phyloP scores from a whole-genome alignment of 768 basidiomycete genomes.

The Sistotremastrum niveocremeum region DNA sequence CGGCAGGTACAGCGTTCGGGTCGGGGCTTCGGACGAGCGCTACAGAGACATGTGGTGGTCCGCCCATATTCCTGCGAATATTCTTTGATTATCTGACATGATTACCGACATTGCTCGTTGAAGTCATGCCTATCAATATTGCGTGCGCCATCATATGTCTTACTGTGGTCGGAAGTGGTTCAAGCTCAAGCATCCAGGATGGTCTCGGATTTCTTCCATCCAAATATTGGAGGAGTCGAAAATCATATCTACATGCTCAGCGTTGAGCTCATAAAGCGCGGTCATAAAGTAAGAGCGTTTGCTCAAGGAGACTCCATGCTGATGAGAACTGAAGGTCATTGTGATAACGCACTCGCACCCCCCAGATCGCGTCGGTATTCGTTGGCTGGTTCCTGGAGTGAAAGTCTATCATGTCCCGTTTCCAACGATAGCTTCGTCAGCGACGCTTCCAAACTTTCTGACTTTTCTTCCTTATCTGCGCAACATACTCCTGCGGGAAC shows the following conservation, averaged over 20 bases:
- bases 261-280: slow-evolving; percentile 63
- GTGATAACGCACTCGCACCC: slow-evolving; percentile 89
- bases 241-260: slow-evolving; percentile 91
- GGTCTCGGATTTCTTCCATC: slow-evolving; percentile 96
- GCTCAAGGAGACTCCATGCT: neutral
- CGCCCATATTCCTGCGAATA: too few species aligned
- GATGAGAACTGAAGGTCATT: slow-evolving; percentile 48
- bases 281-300: slow-evolving; percentile 56
- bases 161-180: too few species aligned
- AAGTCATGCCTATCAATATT: neutral
- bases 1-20: too few species aligned
- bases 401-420: slow-evolving; percentile 95
- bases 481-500: slow-evolving; percentile 76
- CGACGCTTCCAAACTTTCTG: slow-evolving; percentile 90
- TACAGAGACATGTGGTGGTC: too few species aligned
- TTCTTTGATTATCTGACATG: too few species aligned
- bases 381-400: slow-evolving; percentile 74
- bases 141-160: neutral
- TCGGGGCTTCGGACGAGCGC: too few species aligned
- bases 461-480: slow-evolving; percentile 86
- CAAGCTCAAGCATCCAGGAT: slow-evolving; percentile 38
- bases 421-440: slow-evolving; percentile 76
- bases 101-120: too few species aligned
- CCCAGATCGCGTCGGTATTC: slow-evolving; percentile 74
- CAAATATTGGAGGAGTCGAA: slow-evolving; percentile 89